These are phyloP conservation scores for Nidularia pulvinata DNA, from an alignment of 768 basidiomycete species.

Conservation along the genomic window DNA sequence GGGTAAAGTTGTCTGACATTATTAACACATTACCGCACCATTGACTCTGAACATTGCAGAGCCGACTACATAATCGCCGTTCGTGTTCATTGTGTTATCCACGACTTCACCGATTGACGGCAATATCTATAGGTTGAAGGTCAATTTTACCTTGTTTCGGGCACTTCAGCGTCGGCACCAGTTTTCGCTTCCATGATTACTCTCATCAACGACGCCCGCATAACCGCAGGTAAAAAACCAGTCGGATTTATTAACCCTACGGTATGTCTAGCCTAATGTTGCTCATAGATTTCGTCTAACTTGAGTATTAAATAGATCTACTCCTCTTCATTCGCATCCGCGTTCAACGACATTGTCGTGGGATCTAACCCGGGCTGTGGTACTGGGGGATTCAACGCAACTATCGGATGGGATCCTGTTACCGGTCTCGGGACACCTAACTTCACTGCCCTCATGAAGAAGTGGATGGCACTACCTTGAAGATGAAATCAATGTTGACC, in stretches of 20 bases:
- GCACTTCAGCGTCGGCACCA: constrained; percentile 49
- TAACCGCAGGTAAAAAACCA: constrained; percentile 34
- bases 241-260: constrained; percentile 50
- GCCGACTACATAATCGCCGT: constrained; percentile 44
- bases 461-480: constrained; percentile 27
- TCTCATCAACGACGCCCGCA: constrained; percentile 51
- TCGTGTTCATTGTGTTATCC: constrained; percentile 4
- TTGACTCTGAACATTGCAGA: constrained; percentile 10
- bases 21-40: not conserved
- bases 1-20: constrained; percentile 16
- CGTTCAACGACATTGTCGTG: constrained; percentile 48
- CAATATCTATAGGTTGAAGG: constrained; percentile 25
- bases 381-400: constrained; percentile 30
- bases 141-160: constrained; percentile 34
- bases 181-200: constrained; percentile 48
- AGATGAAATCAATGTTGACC: no score
- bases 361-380: constrained; percentile 46
- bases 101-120: not conserved
- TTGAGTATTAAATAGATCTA: constrained; percentile 32
- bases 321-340: constrained; percentile 30
- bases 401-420: constrained; percentile 38
- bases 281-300: constrained; percentile 9
- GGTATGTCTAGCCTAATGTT: constrained; percentile 17
- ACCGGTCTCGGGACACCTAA: constrained; percentile 53
- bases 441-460: constrained; percentile 29